Percentiles rank a stretch among this genome's conserved stretches.
phyloP scores from a whole-genome alignment of 2,329 filamentous ascomycete genomes.

The Orbilia blumenaviensis region DNA sequence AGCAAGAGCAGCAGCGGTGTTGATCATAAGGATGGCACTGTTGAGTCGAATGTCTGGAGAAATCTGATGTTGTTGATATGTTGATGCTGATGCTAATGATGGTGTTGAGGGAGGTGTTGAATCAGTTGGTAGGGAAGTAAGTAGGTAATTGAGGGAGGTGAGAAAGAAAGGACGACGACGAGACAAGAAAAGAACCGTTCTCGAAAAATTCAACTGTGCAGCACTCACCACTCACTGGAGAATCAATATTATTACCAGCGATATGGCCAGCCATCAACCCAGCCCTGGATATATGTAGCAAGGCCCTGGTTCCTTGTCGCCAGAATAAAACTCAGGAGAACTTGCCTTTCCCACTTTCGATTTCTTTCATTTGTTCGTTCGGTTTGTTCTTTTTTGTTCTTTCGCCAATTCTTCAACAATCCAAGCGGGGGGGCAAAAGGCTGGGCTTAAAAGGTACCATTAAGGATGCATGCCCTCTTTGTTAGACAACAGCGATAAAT shows the following conservation, averaged over 20 bases:
- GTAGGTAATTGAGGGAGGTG: background rate
- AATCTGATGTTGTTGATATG: too few relatives aligned
- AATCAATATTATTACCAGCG: background rate
- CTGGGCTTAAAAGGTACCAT: conserved; percentile 15
- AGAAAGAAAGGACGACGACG: background rate
- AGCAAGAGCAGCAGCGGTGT: background rate
- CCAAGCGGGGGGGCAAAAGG: conserved; percentile 14
- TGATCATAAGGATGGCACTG: too few relatives aligned
- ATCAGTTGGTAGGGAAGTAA: background rate
- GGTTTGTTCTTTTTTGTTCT: too few relatives aligned
- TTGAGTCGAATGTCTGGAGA: too few relatives aligned
- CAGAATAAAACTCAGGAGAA: conserved; percentile 36
- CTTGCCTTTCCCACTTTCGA: background rate
- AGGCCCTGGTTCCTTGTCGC: background rate
- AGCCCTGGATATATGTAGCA: background rate
- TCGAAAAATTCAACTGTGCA: too few relatives aligned
- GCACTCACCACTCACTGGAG: background rate
- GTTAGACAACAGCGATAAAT: conserved; percentile 6
- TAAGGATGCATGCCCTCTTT: conserved; percentile 6
- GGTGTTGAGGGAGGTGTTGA: background rate
- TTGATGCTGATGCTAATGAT: background rate
- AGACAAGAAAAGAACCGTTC: background rate
- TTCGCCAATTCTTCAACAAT: background rate
- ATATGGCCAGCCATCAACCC: background rate
- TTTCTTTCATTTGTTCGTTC: background rate